These are phyloP conservation scores for Alternaria brassicicola DNA, from an alignment of 2,329 filamentous ascomycete genomes.

Conservation along the genomic window DNA sequence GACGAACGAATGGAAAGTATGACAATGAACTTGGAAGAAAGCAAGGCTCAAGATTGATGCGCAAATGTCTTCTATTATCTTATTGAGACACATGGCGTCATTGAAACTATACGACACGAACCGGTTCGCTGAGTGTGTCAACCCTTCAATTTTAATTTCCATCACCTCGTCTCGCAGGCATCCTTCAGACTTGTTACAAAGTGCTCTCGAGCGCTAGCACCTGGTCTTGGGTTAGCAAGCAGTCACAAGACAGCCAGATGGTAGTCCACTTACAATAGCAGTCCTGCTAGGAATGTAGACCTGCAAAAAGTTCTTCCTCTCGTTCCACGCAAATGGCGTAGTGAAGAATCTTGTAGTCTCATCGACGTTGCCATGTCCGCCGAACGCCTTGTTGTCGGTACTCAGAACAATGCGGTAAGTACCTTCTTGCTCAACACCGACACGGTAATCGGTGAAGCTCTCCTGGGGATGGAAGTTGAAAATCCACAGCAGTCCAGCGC, in stretches of 20 bases:
- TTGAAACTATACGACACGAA: not conserved
- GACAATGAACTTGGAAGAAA: not conserved
- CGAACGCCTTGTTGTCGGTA: constrained; percentile 76
- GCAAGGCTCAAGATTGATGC: not conserved
- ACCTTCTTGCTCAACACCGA: constrained; percentile 82
- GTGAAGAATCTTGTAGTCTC: constrained; percentile 90
- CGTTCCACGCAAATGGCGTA: constrained; percentile 88
- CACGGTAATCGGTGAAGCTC: constrained; percentile 90
- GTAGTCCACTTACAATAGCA: constrained; percentile 67
- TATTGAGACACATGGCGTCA: not conserved
- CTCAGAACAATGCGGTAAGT: constrained; percentile 88
- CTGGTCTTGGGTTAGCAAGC: not conserved
- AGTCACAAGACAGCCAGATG: not conserved
- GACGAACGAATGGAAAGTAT: not conserved
- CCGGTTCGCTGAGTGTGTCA: not conserved
- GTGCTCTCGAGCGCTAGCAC: constrained; percentile 38
- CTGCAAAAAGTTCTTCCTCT: constrained; percentile 86
- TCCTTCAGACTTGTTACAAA: constrained; percentile 20
- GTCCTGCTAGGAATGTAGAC: constrained; percentile 86
- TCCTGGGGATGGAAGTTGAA: constrained; percentile 92
- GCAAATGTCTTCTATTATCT: not conserved
- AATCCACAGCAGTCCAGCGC: constrained; percentile 85
- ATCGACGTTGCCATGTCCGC: constrained; percentile 78
- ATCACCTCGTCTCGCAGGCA: not conserved
- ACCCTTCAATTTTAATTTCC: not conserved